Percentiles rank a stretch among this genome's conserved stretches.
Conservation (phyloP, 371 early-diverging fungal species). For the Mortierella sp. region DNA sequence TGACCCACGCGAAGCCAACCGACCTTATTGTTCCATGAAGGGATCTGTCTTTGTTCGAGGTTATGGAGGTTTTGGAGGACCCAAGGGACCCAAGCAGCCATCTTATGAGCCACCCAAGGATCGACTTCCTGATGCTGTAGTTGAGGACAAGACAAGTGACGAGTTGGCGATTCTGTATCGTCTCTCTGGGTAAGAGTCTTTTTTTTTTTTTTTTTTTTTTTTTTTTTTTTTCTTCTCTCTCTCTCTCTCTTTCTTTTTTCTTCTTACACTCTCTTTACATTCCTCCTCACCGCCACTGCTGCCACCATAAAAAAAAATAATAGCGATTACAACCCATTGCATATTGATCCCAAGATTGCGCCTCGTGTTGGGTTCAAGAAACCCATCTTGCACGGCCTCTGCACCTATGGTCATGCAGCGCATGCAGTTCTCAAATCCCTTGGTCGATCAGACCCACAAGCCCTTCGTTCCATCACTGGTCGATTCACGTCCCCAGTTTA, state of each 20-base stretch:
- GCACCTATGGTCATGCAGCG: conserved; percentile 69
- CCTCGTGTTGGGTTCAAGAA: conserved; percentile 70
- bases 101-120: conserved; percentile 55
- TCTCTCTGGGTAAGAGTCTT: conserved; percentile 61
- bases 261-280: background rate
- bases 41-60: conserved; percentile 64
- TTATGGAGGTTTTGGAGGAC: conserved; percentile 70
- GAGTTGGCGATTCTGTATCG: conserved; percentile 75
- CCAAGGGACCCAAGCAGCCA: conserved; percentile 62
- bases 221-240: conserved; percentile 3
- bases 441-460: conserved; percentile 60
- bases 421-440: conserved; percentile 65
- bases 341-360: conserved; percentile 67
- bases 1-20: conserved; percentile 62
- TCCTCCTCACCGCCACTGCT: background rate
- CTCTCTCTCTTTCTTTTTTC: conserved; percentile 5
- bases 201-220: background rate
- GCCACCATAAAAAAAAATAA: background rate
- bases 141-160: conserved; percentile 53
- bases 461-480: conserved; percentile 69
- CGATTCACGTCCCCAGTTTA: conserved; percentile 76
- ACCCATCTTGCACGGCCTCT: conserved; percentile 77
- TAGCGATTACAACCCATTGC: conserved; percentile 76
- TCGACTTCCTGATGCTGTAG: conserved; percentile 63
- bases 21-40: conserved; percentile 60